phyloP scores from a whole-genome alignment of 2,329 filamentous ascomycete species.

The Corinectria fuckeliana region DNA sequence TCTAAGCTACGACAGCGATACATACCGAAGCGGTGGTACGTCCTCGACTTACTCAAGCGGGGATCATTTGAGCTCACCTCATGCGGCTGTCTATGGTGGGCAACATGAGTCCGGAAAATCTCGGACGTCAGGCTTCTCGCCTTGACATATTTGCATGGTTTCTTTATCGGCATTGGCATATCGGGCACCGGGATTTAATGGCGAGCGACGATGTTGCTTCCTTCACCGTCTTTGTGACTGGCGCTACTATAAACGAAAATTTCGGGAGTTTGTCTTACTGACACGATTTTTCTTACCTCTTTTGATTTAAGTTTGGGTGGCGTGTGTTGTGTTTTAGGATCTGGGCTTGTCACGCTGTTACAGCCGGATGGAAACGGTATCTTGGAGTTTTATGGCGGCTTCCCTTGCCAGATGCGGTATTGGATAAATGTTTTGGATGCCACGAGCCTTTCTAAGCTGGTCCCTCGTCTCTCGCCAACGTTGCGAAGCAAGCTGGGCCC shows the following conservation, averaged over 20 bases:
- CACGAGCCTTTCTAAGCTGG: background rate
- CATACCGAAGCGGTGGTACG: slow-evolving; percentile 17
- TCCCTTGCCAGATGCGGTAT: background rate
- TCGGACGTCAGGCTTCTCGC: background rate
- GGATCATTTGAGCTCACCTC: slow-evolving; percentile 50
- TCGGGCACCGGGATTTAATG: slow-evolving; percentile 4
- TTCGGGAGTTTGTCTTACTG: background rate
- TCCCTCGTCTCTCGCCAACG: background rate
- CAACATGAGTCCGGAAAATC: slow-evolving; percentile 42
- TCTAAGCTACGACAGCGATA: slow-evolving; percentile 3
- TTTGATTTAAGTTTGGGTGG: background rate
- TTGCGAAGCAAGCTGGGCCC: background rate
- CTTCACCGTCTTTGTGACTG: slow-evolving; percentile 1
- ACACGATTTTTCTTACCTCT: background rate
- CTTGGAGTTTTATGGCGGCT: slow-evolving; percentile 1
- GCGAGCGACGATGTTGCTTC: slow-evolving; percentile 3
- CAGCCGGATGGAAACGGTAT: slow-evolving; percentile 4
- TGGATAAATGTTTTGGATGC: background rate
- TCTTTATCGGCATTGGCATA: slow-evolving; percentile 9
- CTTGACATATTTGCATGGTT: slow-evolving; percentile 8
- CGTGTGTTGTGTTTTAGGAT: background rate
- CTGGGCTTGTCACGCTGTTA: background rate
- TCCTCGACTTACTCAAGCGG: slow-evolving; percentile 26
- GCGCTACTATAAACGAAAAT: background rate
- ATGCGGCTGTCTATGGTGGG: slow-evolving; percentile 62